Conservation (phyloP, 306 rosid species). For the Cicer bijugum region DNA sequence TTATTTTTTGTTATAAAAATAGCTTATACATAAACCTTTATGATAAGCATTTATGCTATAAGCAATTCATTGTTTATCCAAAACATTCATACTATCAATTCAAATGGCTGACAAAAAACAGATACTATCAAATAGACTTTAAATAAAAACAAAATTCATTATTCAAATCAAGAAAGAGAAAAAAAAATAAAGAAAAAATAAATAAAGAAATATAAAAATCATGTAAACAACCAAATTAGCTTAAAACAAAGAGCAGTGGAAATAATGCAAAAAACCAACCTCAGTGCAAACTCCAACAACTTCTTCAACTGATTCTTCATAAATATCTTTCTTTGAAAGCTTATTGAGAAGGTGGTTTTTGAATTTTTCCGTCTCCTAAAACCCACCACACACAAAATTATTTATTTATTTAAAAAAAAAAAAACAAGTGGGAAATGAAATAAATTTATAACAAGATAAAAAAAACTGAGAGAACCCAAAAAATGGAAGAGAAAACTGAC, state of each 20-base stretch:
- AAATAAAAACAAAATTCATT: not conserved
- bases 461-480: not conserved
- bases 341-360: constrained; percentile 61
- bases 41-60: too few species aligned
- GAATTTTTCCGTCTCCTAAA: constrained; percentile 79
- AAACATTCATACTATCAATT: too few species aligned
- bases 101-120: too few species aligned
- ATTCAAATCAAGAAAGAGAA: constrained; percentile 12
- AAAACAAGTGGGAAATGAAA: not conserved
- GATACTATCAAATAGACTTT: not conserved
- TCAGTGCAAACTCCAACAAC: constrained; percentile 82
- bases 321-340: constrained; percentile 73
- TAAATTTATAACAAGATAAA: not conserved
- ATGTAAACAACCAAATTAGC: constrained; percentile 24
- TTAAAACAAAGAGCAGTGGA: constrained; percentile 1
- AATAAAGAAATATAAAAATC: not conserved
- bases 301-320: constrained; percentile 69
- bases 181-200: not conserved
- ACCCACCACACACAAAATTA: constrained; percentile 2
- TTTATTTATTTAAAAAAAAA: not conserved
- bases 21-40: too few species aligned
- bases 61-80: too few species aligned
- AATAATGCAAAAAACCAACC: constrained; percentile 49
- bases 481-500: constrained; percentile 49
- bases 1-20: too few species aligned